Evolutionary conservation across 371 early-diverging fungal species (phyloP).

Genomic region (Blakeslea trispora): DNA sequence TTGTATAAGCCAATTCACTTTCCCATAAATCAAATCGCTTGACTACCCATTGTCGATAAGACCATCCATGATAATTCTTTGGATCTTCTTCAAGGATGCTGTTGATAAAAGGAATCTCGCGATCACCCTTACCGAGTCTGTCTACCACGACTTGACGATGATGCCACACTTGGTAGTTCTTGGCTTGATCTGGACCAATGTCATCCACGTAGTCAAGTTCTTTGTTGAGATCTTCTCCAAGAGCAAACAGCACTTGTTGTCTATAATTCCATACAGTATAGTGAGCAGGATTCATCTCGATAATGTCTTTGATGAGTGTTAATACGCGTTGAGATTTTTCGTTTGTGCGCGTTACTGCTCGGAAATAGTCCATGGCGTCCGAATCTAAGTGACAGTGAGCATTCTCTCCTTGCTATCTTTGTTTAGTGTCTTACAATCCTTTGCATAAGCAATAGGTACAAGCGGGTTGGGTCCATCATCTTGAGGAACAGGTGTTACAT

Average conservation of each 20-base stretch:
- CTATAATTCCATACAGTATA: slow-evolving; percentile 96
- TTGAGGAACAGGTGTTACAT: slow-evolving; percentile 81
- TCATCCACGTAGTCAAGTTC: slow-evolving; percentile 81
- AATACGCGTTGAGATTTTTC: slow-evolving; percentile 85
- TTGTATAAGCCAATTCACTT: slow-evolving; percentile 72
- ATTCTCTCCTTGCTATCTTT: not conserved
- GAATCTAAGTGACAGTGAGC: slow-evolving; percentile 50
- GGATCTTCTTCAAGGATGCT: slow-evolving; percentile 75
- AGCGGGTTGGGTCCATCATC: slow-evolving; percentile 90
- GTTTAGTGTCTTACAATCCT: slow-evolving; percentile 64
- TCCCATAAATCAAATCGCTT: slow-evolving; percentile 76
- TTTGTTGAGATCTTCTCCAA: slow-evolving; percentile 58
- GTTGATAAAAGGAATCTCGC: slow-evolving; percentile 74
- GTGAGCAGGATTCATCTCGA: slow-evolving; percentile 87
- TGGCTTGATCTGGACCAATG: slow-evolving; percentile 77
- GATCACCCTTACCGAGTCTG: slow-evolving; percentile 47
- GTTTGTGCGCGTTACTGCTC: slow-evolving; percentile 70
- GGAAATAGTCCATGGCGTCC: slow-evolving; percentile 87
- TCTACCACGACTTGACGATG: slow-evolving; percentile 87
- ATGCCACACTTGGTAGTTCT: slow-evolving; percentile 96
- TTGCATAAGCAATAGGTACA: slow-evolving; percentile 86
- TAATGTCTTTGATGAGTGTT: slow-evolving; percentile 76
- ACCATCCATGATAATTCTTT: slow-evolving; percentile 99
- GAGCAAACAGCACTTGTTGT: slow-evolving; percentile 69
- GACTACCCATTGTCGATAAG: slow-evolving; percentile 92